Conservation (phyloP, 78 protist species). For the Dictyostelium capitatum region DNA sequence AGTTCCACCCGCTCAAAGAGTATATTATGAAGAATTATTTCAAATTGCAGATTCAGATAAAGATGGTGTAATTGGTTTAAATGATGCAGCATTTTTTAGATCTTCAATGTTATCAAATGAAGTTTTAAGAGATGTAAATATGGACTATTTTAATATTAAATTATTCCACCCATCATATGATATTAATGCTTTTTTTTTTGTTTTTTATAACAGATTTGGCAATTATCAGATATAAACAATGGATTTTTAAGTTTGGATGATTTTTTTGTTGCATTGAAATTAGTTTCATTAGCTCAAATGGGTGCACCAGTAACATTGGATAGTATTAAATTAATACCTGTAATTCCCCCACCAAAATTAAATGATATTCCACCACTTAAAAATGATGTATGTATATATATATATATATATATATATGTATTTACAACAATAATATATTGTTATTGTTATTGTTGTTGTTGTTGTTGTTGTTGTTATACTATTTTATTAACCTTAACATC, state of each 20-base stretch:
- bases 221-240: conserved; percentile 55
- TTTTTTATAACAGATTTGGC: conserved; percentile 36
- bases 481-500: neutral
- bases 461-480: too few species aligned
- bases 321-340: conserved; percentile 56
- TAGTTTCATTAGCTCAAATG: conserved; percentile 72
- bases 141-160: neutral
- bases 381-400: conserved; percentile 47
- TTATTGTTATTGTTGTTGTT: too few species aligned
- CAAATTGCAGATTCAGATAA: conserved; percentile 43
- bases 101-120: conserved; percentile 40
- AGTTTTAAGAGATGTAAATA: conserved; percentile 39
- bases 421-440: too few species aligned
- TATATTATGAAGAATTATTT: conserved; percentile 62
- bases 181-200: neutral
- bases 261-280: conserved; percentile 72
- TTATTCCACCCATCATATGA: neutral
- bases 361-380: conserved; percentile 49
- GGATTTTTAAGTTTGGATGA: conserved; percentile 58
- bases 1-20: conserved; percentile 55
- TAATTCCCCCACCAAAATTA: conserved; percentile 69
- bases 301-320: conserved; percentile 69
- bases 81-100: conserved; percentile 69
- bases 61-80: conserved; percentile 65
- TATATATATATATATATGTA: too few species aligned